phyloP scores from a whole-genome alignment of 495 filamentous ascomycete species.

The Echria macrotheca region DNA sequence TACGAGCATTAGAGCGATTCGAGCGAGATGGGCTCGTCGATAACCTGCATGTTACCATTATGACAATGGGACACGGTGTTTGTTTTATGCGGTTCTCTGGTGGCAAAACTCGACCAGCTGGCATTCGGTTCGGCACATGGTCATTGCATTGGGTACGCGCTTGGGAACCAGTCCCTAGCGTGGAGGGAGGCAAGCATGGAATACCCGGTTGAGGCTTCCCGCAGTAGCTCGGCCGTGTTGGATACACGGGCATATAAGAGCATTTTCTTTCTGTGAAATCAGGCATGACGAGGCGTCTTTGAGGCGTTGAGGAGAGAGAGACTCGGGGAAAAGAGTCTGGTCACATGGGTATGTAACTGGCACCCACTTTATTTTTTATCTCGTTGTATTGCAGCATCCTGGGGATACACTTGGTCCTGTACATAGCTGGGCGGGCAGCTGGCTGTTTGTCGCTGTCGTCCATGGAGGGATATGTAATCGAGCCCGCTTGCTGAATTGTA shows the following conservation, averaged over 20 bases:
- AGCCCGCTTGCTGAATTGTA: too few species aligned
- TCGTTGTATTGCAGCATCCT: too few species aligned
- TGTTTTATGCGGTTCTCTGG: not conserved
- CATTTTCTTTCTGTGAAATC: not conserved
- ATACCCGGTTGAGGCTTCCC: not conserved
- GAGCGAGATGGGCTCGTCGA: not conserved
- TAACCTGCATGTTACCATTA: not conserved
- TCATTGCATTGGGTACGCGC: not conserved
- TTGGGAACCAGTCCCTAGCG: constrained; percentile 1
- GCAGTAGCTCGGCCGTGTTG: not conserved
- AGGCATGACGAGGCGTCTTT: constrained; percentile 1
- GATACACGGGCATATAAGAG: not conserved
- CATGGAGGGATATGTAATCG: too few species aligned
- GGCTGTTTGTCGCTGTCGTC: too few species aligned
- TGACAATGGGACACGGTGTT: not conserved
- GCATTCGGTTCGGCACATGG: not conserved
- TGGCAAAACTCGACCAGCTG: not conserved
- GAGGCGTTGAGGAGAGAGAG: not conserved
- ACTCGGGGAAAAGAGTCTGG: not conserved
- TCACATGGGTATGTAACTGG: not conserved
- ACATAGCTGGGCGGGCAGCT: too few species aligned
- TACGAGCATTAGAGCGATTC: constrained; percentile 32
- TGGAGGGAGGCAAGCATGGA: not conserved
- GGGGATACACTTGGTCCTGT: too few species aligned
- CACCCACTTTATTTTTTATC: too few species aligned